Conservation (phyloP, 2,329 filamentous ascomycete species). For the Fusarium sp. region DNA sequence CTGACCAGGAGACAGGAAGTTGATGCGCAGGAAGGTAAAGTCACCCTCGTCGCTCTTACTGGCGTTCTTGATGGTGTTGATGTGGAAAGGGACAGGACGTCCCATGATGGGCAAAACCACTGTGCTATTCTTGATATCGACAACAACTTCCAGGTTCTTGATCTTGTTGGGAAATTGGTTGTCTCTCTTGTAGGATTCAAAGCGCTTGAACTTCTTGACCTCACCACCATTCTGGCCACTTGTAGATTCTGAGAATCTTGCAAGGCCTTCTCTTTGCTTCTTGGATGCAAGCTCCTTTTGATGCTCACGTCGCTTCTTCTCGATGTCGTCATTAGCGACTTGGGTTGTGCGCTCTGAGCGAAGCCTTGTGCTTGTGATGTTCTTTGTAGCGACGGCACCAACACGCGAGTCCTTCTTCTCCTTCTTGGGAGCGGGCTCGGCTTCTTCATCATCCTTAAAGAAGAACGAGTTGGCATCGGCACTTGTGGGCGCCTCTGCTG, state of each 20-base stretch:
- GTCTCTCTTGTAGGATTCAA: constrained; percentile 98
- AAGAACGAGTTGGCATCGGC: constrained; percentile 97
- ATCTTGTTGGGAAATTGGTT: constrained; percentile 90
- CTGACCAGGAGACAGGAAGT: constrained; percentile 96
- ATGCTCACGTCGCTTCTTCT: constrained; percentile 88
- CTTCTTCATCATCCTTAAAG: constrained; percentile 96
- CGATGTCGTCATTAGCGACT: constrained; percentile 85
- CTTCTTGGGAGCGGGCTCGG: constrained; percentile 89
- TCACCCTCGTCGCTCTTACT: constrained; percentile 98
- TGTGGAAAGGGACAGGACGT: constrained; percentile 96
- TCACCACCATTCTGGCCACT: constrained; percentile 90
- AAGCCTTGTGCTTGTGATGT: constrained; percentile 93
- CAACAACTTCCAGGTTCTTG: constrained; percentile 88
- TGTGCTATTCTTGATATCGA: constrained; percentile 91
- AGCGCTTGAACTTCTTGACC: constrained; percentile 98
- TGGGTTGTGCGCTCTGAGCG: constrained; percentile 92
- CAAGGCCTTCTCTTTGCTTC: constrained; percentile 91
- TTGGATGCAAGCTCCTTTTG: constrained; percentile 90
- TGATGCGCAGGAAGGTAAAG: constrained; percentile 94
- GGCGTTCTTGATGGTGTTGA: constrained; percentile 97
- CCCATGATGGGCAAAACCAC: constrained; percentile 98
- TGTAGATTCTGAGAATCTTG: constrained; percentile 87
- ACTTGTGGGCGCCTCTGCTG: constrained; percentile 90
- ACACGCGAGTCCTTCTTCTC: constrained; percentile 87
- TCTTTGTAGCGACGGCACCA: constrained; percentile 91